phyloP scores from a whole-genome alignment of 1,284 basidiomycete species.

The Clitocybe nebularis region DNA sequence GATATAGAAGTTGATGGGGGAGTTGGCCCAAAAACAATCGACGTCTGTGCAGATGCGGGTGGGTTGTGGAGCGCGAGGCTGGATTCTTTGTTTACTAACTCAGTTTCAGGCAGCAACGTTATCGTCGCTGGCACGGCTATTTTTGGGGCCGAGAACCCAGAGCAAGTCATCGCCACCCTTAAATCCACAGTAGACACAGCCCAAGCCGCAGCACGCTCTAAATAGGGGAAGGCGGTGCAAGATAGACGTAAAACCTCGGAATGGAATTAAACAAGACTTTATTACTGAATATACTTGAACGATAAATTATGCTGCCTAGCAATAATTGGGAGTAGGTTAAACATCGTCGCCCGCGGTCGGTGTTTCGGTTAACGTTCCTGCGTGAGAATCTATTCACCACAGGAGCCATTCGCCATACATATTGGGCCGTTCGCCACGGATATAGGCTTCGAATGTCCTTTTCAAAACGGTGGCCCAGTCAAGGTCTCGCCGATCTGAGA shows the following conservation, averaged over 20 bases:
- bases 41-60: conserved; percentile 89
- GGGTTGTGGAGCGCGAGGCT: no score
- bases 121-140: conserved; percentile 98
- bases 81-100: conserved; percentile 2
- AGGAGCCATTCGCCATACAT: conserved; percentile 87
- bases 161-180: conserved; percentile 71
- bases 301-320: no score
- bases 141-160: conserved; percentile 80
- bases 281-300: no score
- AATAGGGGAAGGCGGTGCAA: no score
- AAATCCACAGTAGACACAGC: conserved; percentile 72
- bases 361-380: no score
- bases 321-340: no score
- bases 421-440: conserved; percentile 84
- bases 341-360: no score
- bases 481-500: conserved; percentile 67
- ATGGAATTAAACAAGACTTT: no score
- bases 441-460: conserved; percentile 85
- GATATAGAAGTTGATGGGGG: conserved; percentile 99
- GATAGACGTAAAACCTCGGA: no score
- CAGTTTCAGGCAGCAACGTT: conserved; percentile 82
- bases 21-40: conserved; percentile 89
- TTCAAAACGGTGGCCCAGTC: conserved; percentile 90
- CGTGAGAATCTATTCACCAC: conserved; percentile 41
- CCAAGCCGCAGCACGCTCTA: conserved; percentile 40